Percentiles rank a stretch among this genome's conserved stretches.
These are phyloP conservation scores for Epichloe brachyelytri DNA, from an alignment of 2,329 filamentous ascomycete genomes.

Conservation along the genomic window DNA sequence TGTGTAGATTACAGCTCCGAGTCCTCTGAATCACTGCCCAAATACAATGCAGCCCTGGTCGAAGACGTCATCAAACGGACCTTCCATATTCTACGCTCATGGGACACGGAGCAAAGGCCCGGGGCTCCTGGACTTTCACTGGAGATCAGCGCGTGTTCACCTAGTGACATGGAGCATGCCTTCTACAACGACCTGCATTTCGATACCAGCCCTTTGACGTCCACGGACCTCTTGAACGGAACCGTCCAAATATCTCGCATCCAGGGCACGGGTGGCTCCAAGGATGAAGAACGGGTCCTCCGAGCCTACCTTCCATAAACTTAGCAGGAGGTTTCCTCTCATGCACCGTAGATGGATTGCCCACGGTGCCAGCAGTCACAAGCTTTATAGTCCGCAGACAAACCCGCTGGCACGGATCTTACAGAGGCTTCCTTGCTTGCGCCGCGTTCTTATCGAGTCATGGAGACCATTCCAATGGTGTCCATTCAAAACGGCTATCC, in stretches of 20 bases:
- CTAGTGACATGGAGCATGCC: background rate
- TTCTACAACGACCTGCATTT: background rate
- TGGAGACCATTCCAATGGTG: background rate
- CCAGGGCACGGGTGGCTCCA: background rate
- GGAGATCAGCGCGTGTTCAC: background rate
- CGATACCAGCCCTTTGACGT: background rate
- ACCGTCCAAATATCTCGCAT: background rate
- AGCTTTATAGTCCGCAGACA: background rate
- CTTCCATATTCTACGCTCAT: background rate
- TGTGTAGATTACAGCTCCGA: background rate
- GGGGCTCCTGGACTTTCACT: background rate
- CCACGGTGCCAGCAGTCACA: background rate
- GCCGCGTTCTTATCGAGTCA: background rate
- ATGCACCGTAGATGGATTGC: background rate
- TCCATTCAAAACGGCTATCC: background rate
- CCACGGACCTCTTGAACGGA: background rate
- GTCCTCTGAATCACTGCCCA: background rate
- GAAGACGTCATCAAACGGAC: background rate
- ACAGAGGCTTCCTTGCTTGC: background rate
- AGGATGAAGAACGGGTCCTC: background rate
- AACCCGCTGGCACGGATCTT: background rate
- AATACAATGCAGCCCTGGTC: background rate
- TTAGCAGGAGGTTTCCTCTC: background rate
- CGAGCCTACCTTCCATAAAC: background rate
- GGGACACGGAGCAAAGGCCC: background rate